Conservation (phyloP, 177 flowering plant genomes). For the Vitis hybrid region DNA sequence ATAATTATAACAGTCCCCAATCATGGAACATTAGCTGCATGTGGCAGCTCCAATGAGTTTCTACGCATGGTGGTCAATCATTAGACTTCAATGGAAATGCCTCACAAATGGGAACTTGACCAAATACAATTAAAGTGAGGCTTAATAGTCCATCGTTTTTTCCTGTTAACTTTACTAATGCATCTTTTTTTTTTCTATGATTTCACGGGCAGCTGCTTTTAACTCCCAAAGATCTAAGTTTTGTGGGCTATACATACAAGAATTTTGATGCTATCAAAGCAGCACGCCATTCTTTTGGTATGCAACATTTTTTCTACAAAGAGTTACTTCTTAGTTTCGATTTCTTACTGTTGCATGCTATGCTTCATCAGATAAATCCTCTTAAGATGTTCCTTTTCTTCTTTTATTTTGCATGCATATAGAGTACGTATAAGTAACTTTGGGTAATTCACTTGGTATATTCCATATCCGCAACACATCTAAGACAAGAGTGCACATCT, state of each 20-base stretch:
- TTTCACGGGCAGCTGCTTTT: conserved; percentile 28
- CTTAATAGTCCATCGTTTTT: not conserved
- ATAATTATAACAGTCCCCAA: not conserved
- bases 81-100: too few species aligned
- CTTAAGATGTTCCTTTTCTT: not conserved
- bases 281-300: conserved; percentile 28
- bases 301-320: not conserved
- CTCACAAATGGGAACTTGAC: too few species aligned
- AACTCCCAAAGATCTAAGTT: conserved; percentile 48
- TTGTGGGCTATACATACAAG: conserved; percentile 65
- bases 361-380: not conserved
- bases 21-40: not conserved
- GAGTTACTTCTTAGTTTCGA: not conserved
- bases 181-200: not conserved
- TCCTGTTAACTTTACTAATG: not conserved
- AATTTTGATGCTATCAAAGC: conserved; percentile 52
- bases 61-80: too few species aligned
- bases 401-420: not conserved
- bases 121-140: too few species aligned
- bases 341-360: not conserved
- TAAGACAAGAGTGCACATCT: too few species aligned
- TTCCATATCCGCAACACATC: not conserved
- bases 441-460: not conserved
- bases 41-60: too few species aligned
- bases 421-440: too few species aligned